These are phyloP conservation scores for Tardiomyces blankii DNA, from an alignment of 1,139 yeast genomes.

Conservation along the genomic window DNA sequence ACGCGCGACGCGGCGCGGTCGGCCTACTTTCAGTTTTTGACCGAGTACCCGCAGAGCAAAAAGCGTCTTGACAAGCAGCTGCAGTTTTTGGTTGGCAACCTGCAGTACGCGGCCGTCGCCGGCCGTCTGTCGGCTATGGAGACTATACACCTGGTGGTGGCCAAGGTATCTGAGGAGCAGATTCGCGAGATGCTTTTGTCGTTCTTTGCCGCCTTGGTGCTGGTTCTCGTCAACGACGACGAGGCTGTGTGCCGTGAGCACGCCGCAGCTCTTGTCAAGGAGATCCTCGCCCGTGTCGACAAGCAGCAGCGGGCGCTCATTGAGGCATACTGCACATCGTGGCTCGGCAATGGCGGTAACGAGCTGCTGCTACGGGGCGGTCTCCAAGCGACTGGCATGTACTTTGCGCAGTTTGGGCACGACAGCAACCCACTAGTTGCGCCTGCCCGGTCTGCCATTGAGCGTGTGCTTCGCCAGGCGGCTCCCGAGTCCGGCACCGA, in stretches of 20 bases:
- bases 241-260: slow-evolving; percentile 76
- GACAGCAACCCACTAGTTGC: background rate
- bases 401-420: background rate
- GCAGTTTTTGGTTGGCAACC: slow-evolving; percentile 69
- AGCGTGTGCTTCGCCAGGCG: background rate
- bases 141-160: slow-evolving; percentile 56
- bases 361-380: slow-evolving; percentile 62
- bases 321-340: slow-evolving; percentile 49
- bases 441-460: background rate
- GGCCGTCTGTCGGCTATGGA: slow-evolving; percentile 94
- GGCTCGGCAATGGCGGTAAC: slow-evolving; percentile 55
- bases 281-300: slow-evolving; percentile 44
- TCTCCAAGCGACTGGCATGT: slow-evolving; percentile 54
- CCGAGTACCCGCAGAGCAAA: slow-evolving; percentile 92
- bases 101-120: slow-evolving; percentile 72
- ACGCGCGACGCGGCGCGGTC: slow-evolving; percentile 82
- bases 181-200: slow-evolving; percentile 54
- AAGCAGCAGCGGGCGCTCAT: slow-evolving; percentile 34
- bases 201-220: slow-evolving; percentile 72
- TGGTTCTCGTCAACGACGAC: slow-evolving; percentile 69
- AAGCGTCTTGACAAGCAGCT: slow-evolving; percentile 78
- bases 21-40: slow-evolving; percentile 72
- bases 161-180: slow-evolving; percentile 54
- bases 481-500: slow-evolving; percentile 4
- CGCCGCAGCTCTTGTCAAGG: slow-evolving; percentile 55